These are phyloP conservation scores for Phytophthora litchii DNA, from an alignment of 352 stramenopile species.

Conservation along the genomic window DNA sequence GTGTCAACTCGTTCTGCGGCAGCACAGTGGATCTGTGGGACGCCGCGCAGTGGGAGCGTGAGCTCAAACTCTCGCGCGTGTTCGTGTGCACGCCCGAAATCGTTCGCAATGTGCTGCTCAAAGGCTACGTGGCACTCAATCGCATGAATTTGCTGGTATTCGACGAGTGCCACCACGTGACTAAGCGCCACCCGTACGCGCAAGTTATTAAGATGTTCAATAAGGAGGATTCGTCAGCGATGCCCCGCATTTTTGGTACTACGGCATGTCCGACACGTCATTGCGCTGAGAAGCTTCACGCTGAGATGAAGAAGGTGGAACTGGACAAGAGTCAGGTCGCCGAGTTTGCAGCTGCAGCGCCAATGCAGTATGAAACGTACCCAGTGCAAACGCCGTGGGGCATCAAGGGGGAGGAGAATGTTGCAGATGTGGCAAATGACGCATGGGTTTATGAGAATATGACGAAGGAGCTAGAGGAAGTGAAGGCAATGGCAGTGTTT, in stretches of 20 bases:
- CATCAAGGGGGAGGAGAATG: constrained; percentile 24
- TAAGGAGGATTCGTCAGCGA: constrained; percentile 21
- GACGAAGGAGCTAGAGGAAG: constrained; percentile 48
- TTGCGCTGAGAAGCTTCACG: constrained; percentile 75
- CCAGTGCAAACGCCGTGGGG: constrained; percentile 37
- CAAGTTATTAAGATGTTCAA: constrained; percentile 89
- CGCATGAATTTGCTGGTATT: constrained; percentile 89
- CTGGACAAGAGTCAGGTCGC: constrained; percentile 55
- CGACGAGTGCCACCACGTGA: constrained; percentile 91
- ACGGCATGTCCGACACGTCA: constrained; percentile 78
- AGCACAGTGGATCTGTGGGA: constrained; percentile 66
- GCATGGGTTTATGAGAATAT: constrained; percentile 46
- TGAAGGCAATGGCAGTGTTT: constrained; percentile 54
- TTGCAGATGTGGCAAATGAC: not conserved
- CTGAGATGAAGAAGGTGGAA: constrained; percentile 72
- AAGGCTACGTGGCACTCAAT: constrained; percentile 80
- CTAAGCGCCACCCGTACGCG: constrained; percentile 89
- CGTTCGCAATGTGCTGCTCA: constrained; percentile 82
- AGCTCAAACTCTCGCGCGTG: constrained; percentile 66
- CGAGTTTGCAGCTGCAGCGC: constrained; percentile 71
- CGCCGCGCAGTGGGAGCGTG: constrained; percentile 55
- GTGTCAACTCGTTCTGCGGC: constrained; percentile 62
- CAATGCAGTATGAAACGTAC: constrained; percentile 72
- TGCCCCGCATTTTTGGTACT: constrained; percentile 87
- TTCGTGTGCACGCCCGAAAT: constrained; percentile 90